Conservation (phyloP, 345 rosid species). For the Moricandia arvensis region DNA sequence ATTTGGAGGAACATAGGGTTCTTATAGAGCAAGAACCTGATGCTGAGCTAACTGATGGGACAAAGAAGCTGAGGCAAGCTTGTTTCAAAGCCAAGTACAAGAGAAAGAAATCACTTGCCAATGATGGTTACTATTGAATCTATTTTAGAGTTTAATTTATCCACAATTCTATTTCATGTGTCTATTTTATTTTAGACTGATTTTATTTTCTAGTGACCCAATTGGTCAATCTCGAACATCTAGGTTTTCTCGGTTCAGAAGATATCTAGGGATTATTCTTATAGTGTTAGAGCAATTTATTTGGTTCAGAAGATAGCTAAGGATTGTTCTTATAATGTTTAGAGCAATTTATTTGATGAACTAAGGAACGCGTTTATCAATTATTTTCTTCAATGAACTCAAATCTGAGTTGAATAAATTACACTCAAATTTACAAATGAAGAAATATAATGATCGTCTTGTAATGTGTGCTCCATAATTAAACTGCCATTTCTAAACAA, state of each 20-base stretch:
- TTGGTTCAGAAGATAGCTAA: too few species aligned
- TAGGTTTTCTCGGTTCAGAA: neutral
- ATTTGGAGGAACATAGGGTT: conserved; percentile 49
- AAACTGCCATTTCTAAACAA: too few species aligned
- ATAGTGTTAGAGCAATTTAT: neutral
- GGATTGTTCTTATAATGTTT: too few species aligned
- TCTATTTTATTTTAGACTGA: neutral
- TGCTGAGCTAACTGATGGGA: conserved; percentile 45
- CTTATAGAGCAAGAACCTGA: conserved; percentile 47
- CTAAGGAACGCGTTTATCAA: too few species aligned
- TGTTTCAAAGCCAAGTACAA: conserved; percentile 69
- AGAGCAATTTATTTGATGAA: too few species aligned
- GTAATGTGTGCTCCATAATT: too few species aligned
- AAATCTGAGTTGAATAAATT: too few species aligned
- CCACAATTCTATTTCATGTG: neutral
- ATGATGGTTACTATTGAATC: conserved; percentile 1
- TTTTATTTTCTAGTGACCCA: neutral
- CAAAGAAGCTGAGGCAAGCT: conserved; percentile 60
- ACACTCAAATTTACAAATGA: too few species aligned
- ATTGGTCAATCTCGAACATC: conserved; percentile 13
- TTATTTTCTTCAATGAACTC: too few species aligned
- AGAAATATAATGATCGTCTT: too few species aligned
- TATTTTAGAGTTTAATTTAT: neutral
- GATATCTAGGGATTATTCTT: neutral
- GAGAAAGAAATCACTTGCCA: conserved; percentile 41